Base-by-base conservation (phyloP, 352 stramenopile species). In the Globisporangium nodosum region DNA sequence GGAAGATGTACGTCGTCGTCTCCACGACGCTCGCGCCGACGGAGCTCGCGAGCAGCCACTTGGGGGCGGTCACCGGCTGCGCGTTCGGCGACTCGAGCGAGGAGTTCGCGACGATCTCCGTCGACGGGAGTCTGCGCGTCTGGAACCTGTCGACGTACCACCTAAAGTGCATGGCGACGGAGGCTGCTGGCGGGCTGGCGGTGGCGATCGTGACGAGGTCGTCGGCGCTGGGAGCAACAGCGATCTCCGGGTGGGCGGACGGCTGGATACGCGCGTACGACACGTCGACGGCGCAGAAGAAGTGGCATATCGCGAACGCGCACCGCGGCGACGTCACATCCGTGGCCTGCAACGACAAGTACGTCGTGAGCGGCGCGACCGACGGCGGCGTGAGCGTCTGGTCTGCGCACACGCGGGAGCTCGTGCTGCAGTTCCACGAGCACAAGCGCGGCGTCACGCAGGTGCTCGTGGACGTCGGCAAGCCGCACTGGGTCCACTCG, bases 391-490 rank as follows among this genome's bases (percentile, higher is more conserved):
- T 97, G n/a, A 89, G 81, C 57, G 70, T 98, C 54, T 98, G 92
- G 92, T 87, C 78, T 1, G 68, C 86, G 12, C 70, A 78, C 20
- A 96, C 81, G 5, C 74, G 87, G 12, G 85, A 96, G 68, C 74
- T 97, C 15, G 84, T 97, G 52, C 71, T 96, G 11, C 81, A 94
- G 68, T 98, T 97, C 58, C 81, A 91, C 52, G 88, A 97, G 51
- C 90, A 97, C 72, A 88, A 89, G 65, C 82, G 85, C 27, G 73
- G 63, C 40, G 90, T 97, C 24, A 77, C 76, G 5, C 71, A 85
- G 24, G 78, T 97, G 37, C 65, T 93, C 0, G 71, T 96, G 5
- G 90, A 97, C 56, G 52, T 92, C 13, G 63, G 69, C 31, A 74
- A 82, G 43, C 85, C 85, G 2, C 81, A 96, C 66, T 76, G 89